These are phyloP conservation scores for Chlorociboria aeruginascens DNA, from an alignment of 495 filamentous ascomycete genomes.

Conservation along the genomic window DNA sequence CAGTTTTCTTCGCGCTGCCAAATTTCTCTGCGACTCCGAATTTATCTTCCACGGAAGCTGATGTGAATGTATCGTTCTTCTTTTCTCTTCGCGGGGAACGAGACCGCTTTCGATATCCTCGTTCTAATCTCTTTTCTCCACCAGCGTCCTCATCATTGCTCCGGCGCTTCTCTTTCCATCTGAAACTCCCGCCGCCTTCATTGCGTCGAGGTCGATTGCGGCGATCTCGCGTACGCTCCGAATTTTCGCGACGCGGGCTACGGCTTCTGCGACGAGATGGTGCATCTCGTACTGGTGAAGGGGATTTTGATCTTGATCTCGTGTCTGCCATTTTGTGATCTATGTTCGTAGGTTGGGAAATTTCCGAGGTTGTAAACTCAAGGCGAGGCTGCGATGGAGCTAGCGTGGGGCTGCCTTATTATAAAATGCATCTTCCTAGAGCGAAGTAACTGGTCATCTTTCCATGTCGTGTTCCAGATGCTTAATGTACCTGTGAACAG, in stretches of 20 bases:
- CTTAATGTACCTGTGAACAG: too few species aligned
- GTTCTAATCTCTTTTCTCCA: conserved; percentile 31
- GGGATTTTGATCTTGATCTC: conserved; percentile 24
- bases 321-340: conserved; percentile 8
- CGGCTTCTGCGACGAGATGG: conserved; percentile 8
- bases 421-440: too few species aligned
- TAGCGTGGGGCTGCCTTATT: neutral
- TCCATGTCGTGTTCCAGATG: too few species aligned
- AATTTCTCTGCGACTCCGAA: conserved; percentile 20
- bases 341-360: neutral
- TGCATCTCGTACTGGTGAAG: conserved; percentile 21
- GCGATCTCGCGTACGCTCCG: conserved; percentile 20
- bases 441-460: too few species aligned
- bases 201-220: conserved; percentile 30
- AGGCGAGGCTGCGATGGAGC: neutral
- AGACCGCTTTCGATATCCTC: conserved; percentile 41
- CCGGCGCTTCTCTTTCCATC: conserved; percentile 54
- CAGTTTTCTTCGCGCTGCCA: conserved; percentile 2
- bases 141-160: conserved; percentile 28
- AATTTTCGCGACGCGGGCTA: conserved; percentile 9
- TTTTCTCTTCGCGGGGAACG: conserved; percentile 5
- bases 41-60: conserved; percentile 16
- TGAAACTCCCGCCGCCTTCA: conserved; percentile 39
- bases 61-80: neutral
- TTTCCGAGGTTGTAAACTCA: neutral